Conservation (phyloP, 1,139 yeast species). For the Sugiyamaella xylanicola region DNA sequence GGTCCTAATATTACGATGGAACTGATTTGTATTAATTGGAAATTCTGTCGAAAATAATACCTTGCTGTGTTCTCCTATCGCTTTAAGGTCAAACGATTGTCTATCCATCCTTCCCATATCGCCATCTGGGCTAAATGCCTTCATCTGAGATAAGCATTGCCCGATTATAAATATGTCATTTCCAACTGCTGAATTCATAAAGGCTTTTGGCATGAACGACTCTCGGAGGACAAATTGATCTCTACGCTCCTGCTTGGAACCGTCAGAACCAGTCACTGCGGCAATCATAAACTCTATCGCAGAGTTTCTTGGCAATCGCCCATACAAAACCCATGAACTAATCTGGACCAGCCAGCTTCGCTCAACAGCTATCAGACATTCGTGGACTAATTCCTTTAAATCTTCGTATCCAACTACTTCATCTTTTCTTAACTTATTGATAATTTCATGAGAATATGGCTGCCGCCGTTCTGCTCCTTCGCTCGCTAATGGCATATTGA, state of each 20-base stretch:
- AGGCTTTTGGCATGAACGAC: constrained; percentile 23
- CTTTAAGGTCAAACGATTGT: constrained; percentile 7
- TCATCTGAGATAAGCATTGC: constrained; percentile 26
- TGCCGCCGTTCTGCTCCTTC: neutral
- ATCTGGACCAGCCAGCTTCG: constrained; percentile 34
- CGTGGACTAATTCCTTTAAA: constrained; percentile 26
- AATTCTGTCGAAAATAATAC: constrained; percentile 21
- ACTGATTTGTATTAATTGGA: constrained; percentile 27
- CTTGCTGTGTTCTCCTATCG: constrained; percentile 19
- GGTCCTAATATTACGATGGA: constrained; percentile 24
- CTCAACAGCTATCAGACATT: constrained; percentile 31
- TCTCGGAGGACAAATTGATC: constrained; percentile 21
- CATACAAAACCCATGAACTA: constrained; percentile 37
- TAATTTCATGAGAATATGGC: constrained; percentile 25
- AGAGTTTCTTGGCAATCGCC: constrained; percentile 27
- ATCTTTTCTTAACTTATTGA: constrained; percentile 26
- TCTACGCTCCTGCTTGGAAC: neutral
- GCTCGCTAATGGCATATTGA: neutral
- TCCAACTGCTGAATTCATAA: constrained; percentile 24
- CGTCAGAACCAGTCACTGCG: neutral
- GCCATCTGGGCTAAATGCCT: constrained; percentile 1
- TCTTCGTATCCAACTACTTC: constrained; percentile 31
- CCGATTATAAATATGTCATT: constrained; percentile 30
- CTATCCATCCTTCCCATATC: neutral
- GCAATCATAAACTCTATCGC: constrained; percentile 29